These are phyloP conservation scores for Nyssa sinensis DNA, from an alignment of 148 eudicot species.

Conservation along the genomic window DNA sequence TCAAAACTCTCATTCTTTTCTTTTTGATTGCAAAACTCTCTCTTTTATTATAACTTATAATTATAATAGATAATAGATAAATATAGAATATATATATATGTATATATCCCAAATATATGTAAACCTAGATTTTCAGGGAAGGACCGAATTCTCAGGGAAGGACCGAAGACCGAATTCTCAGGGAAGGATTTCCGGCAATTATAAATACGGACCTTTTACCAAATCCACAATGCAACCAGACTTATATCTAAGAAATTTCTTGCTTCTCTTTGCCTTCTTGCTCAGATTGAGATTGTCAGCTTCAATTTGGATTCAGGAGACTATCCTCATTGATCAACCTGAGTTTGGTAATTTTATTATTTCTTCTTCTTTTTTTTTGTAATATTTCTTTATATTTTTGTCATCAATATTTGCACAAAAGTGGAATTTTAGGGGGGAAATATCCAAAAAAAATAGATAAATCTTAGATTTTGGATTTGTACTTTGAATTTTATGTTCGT, in stretches of 20 bases:
- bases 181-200: slow-evolving; percentile 55
- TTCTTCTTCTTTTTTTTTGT: background rate
- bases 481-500: too few relatives aligned
- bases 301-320: slow-evolving; percentile 52
- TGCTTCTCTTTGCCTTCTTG: slow-evolving; percentile 1
- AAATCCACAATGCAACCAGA: background rate
- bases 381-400: background rate
- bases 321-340: slow-evolving; percentile 56
- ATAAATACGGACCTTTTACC: slow-evolving; percentile 46
- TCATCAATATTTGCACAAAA: background rate
- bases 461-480: too few relatives aligned
- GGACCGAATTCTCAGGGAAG: slow-evolving; percentile 50
- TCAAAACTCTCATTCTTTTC: too few relatives aligned
- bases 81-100: too few relatives aligned
- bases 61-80: too few relatives aligned
- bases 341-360: slow-evolving; percentile 49
- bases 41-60: too few relatives aligned
- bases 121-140: too few relatives aligned
- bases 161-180: slow-evolving; percentile 58
- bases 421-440: too few relatives aligned
- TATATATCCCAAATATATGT: too few relatives aligned
- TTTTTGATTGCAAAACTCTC: too few relatives aligned
- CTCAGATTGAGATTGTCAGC: background rate
- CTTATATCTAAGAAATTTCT: background rate
- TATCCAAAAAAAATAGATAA: too few relatives aligned